Conservation (phyloP, 441 rosid genomes). For the Viola pubescens region DNA sequence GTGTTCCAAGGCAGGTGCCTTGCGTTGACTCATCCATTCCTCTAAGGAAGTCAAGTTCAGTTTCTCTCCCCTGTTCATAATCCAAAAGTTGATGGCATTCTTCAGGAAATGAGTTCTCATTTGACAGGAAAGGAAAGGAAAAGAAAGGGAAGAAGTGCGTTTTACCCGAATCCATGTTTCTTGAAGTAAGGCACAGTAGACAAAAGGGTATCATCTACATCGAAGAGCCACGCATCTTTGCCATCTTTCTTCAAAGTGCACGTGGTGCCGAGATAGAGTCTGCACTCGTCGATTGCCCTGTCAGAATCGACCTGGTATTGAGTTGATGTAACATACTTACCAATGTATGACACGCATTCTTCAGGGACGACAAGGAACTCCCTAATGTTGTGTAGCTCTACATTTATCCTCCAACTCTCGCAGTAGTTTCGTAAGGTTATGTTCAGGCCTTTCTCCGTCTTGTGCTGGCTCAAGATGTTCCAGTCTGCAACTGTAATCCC, state of each 20-base stretch:
- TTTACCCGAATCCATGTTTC: conserved; percentile 4
- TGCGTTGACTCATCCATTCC: conserved; percentile 1
- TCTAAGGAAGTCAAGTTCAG: conserved; percentile 3
- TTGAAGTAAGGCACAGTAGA: conserved; percentile 12
- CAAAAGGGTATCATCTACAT: conserved; percentile 9
- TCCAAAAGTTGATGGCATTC: neutral
- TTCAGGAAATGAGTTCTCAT: too few species aligned
- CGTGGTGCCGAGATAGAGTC: neutral
- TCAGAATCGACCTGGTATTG: conserved; percentile 9
- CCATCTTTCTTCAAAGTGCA: neutral
- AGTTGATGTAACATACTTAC: neutral
- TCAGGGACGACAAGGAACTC: conserved; percentile 5
- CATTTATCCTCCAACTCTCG: conserved; percentile 11
- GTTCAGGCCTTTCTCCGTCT: neutral
- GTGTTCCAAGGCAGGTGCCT: conserved; percentile 7
- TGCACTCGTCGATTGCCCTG: conserved; percentile 5
- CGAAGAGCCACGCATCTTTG: conserved; percentile 7
- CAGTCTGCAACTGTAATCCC: conserved; percentile 2
- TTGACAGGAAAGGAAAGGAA: neutral
- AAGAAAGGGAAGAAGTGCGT: too few species aligned
- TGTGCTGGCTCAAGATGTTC: conserved; percentile 8
- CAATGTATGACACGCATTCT: conserved; percentile 4
- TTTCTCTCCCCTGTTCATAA: conserved; percentile 3
- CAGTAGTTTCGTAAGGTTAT: conserved; percentile 7
- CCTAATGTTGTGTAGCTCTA: conserved; percentile 9